Evolutionary conservation across 2,329 filamentous ascomycete genomes (phyloP).

Genomic region (Penicillium vulpinum): DNA sequence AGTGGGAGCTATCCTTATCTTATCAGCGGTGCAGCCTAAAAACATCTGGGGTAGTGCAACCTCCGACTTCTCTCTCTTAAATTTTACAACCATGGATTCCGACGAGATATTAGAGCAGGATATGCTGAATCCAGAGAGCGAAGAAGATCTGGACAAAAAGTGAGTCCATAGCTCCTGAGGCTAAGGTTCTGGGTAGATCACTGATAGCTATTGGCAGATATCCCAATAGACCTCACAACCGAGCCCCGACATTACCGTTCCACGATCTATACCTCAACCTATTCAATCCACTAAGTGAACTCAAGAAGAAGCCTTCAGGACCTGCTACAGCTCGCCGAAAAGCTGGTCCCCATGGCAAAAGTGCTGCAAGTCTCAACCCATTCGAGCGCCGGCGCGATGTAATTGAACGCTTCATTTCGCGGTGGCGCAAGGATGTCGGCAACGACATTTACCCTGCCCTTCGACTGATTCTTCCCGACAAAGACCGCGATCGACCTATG

Average conservation of each 20-base stretch:
- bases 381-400: slow-evolving; percentile 78
- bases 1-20: slow-evolving; percentile 22
- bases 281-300: slow-evolving; percentile 78
- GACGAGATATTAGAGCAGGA: slow-evolving; percentile 25
- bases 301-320: slow-evolving; percentile 69
- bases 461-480: slow-evolving; percentile 86
- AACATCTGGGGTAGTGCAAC: slow-evolving; percentile 12
- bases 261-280: slow-evolving; percentile 73
- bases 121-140: slow-evolving; percentile 3
- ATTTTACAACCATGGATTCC: slow-evolving; percentile 28
- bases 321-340: slow-evolving; percentile 57
- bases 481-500: slow-evolving; percentile 87
- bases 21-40: slow-evolving; percentile 32
- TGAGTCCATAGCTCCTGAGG: slow-evolving; percentile 5
- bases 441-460: slow-evolving; percentile 91
- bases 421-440: slow-evolving; percentile 86
- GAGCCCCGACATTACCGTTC: slow-evolving; percentile 76
- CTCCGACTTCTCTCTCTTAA: neutral
- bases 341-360: slow-evolving; percentile 57
- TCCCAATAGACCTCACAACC: slow-evolving; percentile 78
- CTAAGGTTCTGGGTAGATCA: neutral
- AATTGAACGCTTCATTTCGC: slow-evolving; percentile 79
- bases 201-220: slow-evolving; percentile 55
- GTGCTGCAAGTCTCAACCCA: slow-evolving; percentile 57
- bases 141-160: slow-evolving; percentile 37